phyloP scores from a whole-genome alignment of 75 land plant genomes.

The Pinus taeda region DNA sequence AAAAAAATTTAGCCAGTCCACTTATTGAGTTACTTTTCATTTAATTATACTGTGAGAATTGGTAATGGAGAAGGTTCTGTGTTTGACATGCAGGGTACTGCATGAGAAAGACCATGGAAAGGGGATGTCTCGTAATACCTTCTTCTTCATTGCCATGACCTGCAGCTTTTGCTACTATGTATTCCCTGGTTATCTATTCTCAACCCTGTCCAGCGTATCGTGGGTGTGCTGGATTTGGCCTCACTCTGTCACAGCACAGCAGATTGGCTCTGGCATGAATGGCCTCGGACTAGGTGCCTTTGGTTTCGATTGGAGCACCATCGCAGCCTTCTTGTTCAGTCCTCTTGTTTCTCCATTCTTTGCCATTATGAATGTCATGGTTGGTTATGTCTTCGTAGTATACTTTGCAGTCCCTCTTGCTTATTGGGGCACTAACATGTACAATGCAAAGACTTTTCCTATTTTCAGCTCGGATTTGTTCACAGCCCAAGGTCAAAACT shows the following conservation, averaged over 20 bases:
- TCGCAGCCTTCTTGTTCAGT: conserved; percentile 64
- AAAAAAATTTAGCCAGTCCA: too few relatives aligned
- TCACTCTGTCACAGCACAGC: conserved; percentile 76
- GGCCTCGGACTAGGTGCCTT: conserved; percentile 85
- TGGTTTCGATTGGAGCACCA: conserved; percentile 65
- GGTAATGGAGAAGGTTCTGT: background rate
- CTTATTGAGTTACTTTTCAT: too few relatives aligned
- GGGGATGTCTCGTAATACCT: conserved; percentile 54
- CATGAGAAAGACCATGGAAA: conserved; percentile 49
- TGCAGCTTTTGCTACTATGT: conserved; percentile 68
- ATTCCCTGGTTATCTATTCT: conserved; percentile 70
- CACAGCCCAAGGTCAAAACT: conserved; percentile 38
- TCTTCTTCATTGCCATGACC: conserved; percentile 56
- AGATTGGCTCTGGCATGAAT: conserved; percentile 67
- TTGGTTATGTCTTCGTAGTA: conserved; percentile 44
- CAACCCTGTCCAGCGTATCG: conserved; percentile 60
- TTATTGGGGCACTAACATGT: conserved; percentile 60
- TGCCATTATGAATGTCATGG: conserved; percentile 59
- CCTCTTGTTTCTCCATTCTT: conserved; percentile 75
- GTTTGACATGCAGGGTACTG: conserved; percentile 51
- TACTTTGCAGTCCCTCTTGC: conserved; percentile 52
- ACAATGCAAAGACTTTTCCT: conserved; percentile 64
- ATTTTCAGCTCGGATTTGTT: conserved; percentile 58
- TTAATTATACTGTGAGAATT: conserved; percentile 14
- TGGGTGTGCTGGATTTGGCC: conserved; percentile 69